phyloP scores from a whole-genome alignment of 2,329 filamentous ascomycete species.

The Alternaria hordeiaustralica region DNA sequence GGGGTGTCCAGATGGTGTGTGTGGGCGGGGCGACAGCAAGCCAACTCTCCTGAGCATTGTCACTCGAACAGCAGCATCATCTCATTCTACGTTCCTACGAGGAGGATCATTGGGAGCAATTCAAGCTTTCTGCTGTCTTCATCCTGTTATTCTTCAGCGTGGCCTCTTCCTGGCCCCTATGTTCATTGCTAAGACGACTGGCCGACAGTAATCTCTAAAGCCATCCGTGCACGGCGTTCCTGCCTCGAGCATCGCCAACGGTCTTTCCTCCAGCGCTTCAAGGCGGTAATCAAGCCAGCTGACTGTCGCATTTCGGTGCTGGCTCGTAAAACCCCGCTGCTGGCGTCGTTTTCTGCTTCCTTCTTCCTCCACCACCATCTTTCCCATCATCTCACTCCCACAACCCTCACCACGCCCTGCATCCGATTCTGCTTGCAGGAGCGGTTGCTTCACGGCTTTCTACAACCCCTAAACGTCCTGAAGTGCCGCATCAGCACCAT shows the following conservation, averaged over 20 bases:
- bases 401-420: constrained; percentile 4
- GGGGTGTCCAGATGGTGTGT: not conserved
- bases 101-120: not conserved
- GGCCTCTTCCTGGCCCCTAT: not conserved
- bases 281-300: constrained; percentile 20
- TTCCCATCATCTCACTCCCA: constrained; percentile 12
- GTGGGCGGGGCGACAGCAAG: not conserved
- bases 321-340: constrained; percentile 14
- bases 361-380: constrained; percentile 6
- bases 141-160: constrained; percentile 1
- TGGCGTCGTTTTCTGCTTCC: constrained; percentile 14
- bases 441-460: not conserved
- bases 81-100: not conserved
- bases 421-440: constrained; percentile 1
- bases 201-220: constrained; percentile 39
- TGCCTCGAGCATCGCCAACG: constrained; percentile 21
- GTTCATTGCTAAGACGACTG: constrained; percentile 29
- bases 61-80: constrained; percentile 4
- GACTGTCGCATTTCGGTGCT: constrained; percentile 17
- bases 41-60: not conserved
- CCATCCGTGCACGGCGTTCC: constrained; percentile 25
- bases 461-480: not conserved
- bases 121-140: constrained; percentile 3
- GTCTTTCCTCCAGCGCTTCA: constrained; percentile 14
- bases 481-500: not conserved